Evolutionary conservation across 2,329 filamentous ascomycete genomes (phyloP).

Genomic region (Phyllosticta capitalensis): DNA sequence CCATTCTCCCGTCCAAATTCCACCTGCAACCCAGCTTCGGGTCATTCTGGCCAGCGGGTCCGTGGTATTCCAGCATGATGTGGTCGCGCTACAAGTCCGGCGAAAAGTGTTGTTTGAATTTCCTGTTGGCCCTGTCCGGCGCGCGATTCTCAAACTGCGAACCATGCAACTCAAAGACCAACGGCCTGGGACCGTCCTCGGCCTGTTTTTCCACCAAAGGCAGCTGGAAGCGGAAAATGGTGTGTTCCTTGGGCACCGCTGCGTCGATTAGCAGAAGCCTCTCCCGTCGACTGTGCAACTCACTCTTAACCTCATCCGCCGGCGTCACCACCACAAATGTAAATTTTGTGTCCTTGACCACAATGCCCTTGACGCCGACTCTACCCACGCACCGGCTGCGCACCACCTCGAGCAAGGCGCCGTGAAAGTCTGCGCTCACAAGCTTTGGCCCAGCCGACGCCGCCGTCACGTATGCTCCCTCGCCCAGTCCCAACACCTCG

Average conservation of each 20-base stretch:
- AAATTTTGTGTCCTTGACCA: constrained; percentile 79
- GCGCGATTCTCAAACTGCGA: constrained; percentile 78
- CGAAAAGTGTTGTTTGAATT: constrained; percentile 67
- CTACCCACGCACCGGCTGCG: constrained; percentile 70
- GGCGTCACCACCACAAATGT: constrained; percentile 75
- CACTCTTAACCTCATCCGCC: constrained; percentile 59
- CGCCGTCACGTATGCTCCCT: constrained; percentile 40
- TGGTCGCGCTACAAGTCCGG: background rate
- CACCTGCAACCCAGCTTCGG: too few species aligned
- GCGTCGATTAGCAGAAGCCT: constrained; percentile 5
- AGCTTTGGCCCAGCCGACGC: constrained; percentile 61
- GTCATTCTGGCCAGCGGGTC: background rate
- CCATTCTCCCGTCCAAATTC: background rate
- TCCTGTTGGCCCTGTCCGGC: constrained; percentile 77
- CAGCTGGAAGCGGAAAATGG: constrained; percentile 70
- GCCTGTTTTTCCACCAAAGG: constrained; percentile 33
- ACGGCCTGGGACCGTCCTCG: constrained; percentile 24
- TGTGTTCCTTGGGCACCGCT: constrained; percentile 81
- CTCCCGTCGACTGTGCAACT: constrained; percentile 17
- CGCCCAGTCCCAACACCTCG: constrained; percentile 58
- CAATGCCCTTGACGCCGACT: constrained; percentile 77
- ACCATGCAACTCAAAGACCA: constrained; percentile 79
- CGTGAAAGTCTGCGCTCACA: constrained; percentile 81
- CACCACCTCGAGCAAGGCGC: constrained; percentile 73
- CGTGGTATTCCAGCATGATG: background rate